Percentiles rank a stretch among this genome's conserved stretches.
Conservation (phyloP, 139 green algal species). For the Tetraselmis striata region DNA sequence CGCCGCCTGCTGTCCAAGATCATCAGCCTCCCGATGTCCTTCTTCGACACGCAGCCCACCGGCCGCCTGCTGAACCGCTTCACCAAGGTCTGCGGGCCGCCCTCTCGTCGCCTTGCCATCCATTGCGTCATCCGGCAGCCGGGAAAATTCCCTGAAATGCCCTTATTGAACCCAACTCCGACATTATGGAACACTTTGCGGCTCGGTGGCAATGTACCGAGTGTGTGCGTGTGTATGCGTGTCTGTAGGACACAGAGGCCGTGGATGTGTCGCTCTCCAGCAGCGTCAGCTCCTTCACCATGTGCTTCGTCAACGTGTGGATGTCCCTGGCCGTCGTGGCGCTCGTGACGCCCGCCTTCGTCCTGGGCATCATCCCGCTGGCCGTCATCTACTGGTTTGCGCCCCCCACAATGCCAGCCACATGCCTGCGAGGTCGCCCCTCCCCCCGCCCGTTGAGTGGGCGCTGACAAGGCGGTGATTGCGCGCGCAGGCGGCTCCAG, state of each 20-base stretch:
- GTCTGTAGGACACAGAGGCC: conserved; percentile 57
- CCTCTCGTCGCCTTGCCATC: not conserved
- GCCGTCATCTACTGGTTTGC: conserved; percentile 43
- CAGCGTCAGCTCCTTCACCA: conserved; percentile 45
- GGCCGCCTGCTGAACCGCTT: conserved; percentile 80
- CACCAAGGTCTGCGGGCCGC: conserved; percentile 32
- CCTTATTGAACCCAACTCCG: no score
- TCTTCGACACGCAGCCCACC: conserved; percentile 80
- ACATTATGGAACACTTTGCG: no score
- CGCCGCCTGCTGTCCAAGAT: conserved; percentile 37
- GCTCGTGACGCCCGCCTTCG: conserved; percentile 44
- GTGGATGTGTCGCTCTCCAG: conserved; percentile 52
- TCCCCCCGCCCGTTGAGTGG: no score
- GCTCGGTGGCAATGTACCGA: no score
- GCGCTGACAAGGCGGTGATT: not conserved
- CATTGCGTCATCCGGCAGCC: no score
- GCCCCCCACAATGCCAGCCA: no score
- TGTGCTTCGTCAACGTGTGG: conserved; percentile 23
- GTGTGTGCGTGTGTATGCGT: no score
- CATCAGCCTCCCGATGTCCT: conserved; percentile 73
- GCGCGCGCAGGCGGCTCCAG: conserved; percentile 24
- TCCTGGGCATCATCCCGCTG: conserved; percentile 55
- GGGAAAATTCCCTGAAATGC: no score
- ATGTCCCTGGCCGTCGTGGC: conserved; percentile 58
- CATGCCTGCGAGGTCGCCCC: no score